Conservation (phyloP, 352 stramenopile genomes). For the Globisporangium heterothallicum region DNA sequence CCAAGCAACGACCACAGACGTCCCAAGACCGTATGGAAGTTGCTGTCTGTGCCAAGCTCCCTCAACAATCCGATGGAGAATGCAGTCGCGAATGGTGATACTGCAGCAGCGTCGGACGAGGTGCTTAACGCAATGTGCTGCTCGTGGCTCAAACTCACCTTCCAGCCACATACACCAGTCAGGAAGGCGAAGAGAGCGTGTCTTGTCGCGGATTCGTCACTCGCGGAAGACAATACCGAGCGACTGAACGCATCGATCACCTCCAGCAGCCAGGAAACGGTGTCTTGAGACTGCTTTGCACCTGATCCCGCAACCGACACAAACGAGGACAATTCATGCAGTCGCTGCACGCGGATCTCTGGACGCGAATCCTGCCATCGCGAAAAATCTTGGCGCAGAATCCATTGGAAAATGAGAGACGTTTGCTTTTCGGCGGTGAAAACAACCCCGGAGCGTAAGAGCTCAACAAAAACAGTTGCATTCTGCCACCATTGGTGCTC, state of each 20-base stretch:
- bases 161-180: conserved; percentile 3
- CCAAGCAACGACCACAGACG: conserved; percentile 5
- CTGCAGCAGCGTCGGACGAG: background rate
- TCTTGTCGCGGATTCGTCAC: background rate
- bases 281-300: conserved; percentile 2
- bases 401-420: conserved; percentile 11
- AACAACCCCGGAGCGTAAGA: conserved; percentile 2
- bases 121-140: background rate
- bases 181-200: conserved; percentile 14
- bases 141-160: conserved; percentile 5
- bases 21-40: conserved; percentile 3
- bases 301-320: conserved; percentile 1
- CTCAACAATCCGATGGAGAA: conserved; percentile 5
- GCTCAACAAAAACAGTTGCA: conserved; percentile 10
- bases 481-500: background rate
- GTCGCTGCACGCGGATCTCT: background rate
- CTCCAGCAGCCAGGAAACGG: conserved; percentile 13
- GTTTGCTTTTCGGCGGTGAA: conserved; percentile 8
- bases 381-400: conserved; percentile 17
- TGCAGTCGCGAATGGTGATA: background rate
- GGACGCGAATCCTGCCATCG: conserved; percentile 1
- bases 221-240: background rate
- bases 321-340: conserved; percentile 11
- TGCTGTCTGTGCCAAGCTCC: conserved; percentile 8
- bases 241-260: conserved; percentile 9